Percentiles rank a stretch among this genome's conserved stretches.
phyloP scores from a whole-genome alignment of 257 asterid species.

The Solanum phureja region DNA sequence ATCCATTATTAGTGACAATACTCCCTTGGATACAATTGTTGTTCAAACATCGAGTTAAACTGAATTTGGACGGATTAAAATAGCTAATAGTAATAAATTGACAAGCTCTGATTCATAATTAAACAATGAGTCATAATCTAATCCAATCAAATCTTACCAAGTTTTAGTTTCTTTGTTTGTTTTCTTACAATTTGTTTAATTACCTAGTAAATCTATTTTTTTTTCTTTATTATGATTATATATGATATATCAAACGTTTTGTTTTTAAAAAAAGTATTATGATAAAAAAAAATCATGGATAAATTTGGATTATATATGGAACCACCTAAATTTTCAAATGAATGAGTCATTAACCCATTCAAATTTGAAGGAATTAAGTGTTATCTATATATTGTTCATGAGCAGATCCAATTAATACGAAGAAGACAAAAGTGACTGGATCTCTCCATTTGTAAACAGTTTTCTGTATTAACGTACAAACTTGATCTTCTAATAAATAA shows the following conservation, averaged over 20 bases:
- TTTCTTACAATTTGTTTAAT: not conserved
- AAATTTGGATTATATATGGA: no score
- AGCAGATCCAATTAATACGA: not conserved
- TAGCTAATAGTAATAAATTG: not conserved
- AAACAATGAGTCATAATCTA: no score
- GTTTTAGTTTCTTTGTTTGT: not conserved
- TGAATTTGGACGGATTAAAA: no score
- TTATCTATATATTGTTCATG: not conserved
- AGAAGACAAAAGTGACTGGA: not conserved
- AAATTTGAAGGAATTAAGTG: no score
- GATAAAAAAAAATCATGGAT: no score
- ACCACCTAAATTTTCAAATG: not conserved
- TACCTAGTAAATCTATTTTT: not conserved
- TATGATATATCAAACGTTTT: not conserved
- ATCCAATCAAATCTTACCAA: not conserved
- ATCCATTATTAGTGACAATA: not conserved
- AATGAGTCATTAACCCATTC: not conserved
- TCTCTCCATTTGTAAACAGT: not conserved
- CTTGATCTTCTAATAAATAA: not conserved
- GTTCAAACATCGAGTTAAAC: no score
- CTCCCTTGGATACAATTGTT: not conserved
- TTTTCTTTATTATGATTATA: not conserved
- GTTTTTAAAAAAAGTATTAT: no score
- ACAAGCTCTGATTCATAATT: not conserved
- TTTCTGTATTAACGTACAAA: not conserved